A percentile compares a stretch with the other conserved stretches of the same genome.
Conservation (phyloP, 2,329 filamentous ascomycete species). For the Sporothrix luriei region DNA sequence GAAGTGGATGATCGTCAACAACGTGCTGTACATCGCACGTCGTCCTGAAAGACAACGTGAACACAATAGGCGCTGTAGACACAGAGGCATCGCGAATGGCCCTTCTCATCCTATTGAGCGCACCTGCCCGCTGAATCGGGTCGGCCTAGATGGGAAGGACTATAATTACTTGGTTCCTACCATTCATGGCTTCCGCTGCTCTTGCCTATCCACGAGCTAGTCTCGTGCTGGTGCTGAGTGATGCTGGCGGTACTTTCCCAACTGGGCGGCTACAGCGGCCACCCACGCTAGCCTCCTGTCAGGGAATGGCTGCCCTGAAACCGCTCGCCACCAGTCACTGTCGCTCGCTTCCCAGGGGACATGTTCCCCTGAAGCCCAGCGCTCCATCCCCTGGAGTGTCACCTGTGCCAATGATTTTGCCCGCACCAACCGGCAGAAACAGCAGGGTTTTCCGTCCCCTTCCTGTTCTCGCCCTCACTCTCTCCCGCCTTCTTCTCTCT, state of each 20-base stretch:
- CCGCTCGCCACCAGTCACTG: neutral
- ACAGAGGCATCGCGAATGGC: neutral
- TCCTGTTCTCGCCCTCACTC: neutral
- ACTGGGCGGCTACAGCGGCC: constrained; percentile 31
- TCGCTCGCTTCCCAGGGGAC: neutral
- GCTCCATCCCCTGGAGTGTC: neutral
- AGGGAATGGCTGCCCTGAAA: constrained; percentile 11
- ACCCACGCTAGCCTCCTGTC: constrained; percentile 24
- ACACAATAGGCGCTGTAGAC: neutral
- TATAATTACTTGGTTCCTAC: neutral
- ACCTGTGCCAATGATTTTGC: neutral
- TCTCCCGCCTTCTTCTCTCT: constrained; percentile 19
- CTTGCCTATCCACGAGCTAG: constrained; percentile 15
- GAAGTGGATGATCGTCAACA: neutral
- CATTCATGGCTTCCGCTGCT: neutral
- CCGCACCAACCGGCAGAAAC: constrained; percentile 18
- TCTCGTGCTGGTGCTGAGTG: constrained; percentile 29
- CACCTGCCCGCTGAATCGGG: constrained; percentile 8
- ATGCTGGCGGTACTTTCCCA: constrained; percentile 24
- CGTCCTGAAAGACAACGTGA: neutral
- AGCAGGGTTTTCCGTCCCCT: constrained; percentile 13
- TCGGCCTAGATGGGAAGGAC: neutral
- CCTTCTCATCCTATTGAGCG: constrained; percentile 1
- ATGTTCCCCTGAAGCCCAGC: neutral
- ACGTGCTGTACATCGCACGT: no score